Base-by-base conservation (phyloP, 2,329 filamentous ascomycete species). In the Fusarium fujikuroi region DNA sequence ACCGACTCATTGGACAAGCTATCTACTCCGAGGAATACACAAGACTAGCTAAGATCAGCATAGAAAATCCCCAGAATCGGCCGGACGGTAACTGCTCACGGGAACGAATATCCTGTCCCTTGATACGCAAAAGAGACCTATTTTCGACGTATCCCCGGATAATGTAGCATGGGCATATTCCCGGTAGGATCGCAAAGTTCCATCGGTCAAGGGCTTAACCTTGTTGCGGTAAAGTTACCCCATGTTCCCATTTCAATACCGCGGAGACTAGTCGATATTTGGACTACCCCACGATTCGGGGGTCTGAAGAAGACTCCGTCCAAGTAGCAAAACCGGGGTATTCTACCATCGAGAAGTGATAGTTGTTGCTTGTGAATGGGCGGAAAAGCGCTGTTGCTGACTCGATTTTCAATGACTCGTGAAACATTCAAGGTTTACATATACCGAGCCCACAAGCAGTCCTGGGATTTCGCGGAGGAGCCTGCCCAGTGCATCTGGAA, bases 261-360 rank as follows among this genome's bases (percentile, higher is more conserved):
- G 43, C 64, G 52, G 52, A 66, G 52, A 60, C 64, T 67, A 66
- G 62, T 66, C 64, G 10, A 60, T 15, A 66, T 60, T 36, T 34
- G 28, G 44, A 34, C 19, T 36, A 52, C 62, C 62, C 64, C 62
- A 59, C 39, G 37, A 50, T n/a, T 47, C 62, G 46, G 52, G 52
- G 5, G 6, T 23, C 18, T 37, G 23, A 46, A 42, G 5, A 52
- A 52, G 39, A n/a, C 19, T 23, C 53, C 53, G 63, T 28, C 23
- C 32, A 8, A 36, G 21, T 9, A 21, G 12, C 32, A 32, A 14
- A 42, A 28, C 47, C 18, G 36, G 36, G 36, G 36, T 19, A 28
- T 9, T 16, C 1, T 1, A 11, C 5, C 2, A 5, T 3, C 7
- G 9, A 9, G 9, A 21, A 3, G 8, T 49, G 19, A 12, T 0